A percentile compares a stretch with the other conserved stretches of the same genome.
Evolutionary conservation across 805 yeast genomes (phyloP).

Genomic region (Barnettozyma sp.): DNA sequence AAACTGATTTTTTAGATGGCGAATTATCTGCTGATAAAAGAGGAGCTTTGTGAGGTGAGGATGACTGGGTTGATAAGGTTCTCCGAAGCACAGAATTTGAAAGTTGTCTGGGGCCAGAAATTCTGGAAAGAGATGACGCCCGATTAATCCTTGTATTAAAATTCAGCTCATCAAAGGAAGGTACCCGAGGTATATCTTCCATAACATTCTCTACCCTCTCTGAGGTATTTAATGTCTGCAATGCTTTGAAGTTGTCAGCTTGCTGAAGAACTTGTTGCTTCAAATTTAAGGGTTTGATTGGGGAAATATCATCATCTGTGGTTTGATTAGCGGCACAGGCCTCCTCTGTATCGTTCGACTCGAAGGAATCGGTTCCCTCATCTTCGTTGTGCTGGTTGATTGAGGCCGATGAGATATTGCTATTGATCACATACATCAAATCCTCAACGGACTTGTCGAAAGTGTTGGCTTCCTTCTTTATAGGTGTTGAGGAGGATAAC

Average conservation of each 20-base stretch:
- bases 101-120: constrained; percentile 27
- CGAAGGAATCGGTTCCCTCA: constrained; percentile 4
- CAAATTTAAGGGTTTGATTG: constrained; percentile 25
- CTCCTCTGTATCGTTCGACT: constrained; percentile 10
- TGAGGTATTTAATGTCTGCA: constrained; percentile 3
- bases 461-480: constrained; percentile 12
- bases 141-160: constrained; percentile 26
- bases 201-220: constrained; percentile 12
- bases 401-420: constrained; percentile 21
- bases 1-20: constrained; percentile 33
- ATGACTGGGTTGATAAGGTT: constrained; percentile 16
- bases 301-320: constrained; percentile 15
- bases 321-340: too few species aligned
- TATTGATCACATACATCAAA: constrained; percentile 26
- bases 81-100: constrained; percentile 18
- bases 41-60: constrained; percentile 10
- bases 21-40: constrained; percentile 18
- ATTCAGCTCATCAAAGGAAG: constrained; percentile 29
- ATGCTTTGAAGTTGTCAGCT: not conserved
- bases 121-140: constrained; percentile 22
- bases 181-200: constrained; percentile 23
- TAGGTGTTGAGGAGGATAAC: constrained; percentile 19
- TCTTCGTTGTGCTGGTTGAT: constrained; percentile 11
- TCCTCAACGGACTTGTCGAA: constrained; percentile 33
- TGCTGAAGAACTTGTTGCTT: constrained; percentile 12